Evolutionary conservation across 2,329 filamentous ascomycete genomes (phyloP).

Genomic region (Didymella segeticola): DNA sequence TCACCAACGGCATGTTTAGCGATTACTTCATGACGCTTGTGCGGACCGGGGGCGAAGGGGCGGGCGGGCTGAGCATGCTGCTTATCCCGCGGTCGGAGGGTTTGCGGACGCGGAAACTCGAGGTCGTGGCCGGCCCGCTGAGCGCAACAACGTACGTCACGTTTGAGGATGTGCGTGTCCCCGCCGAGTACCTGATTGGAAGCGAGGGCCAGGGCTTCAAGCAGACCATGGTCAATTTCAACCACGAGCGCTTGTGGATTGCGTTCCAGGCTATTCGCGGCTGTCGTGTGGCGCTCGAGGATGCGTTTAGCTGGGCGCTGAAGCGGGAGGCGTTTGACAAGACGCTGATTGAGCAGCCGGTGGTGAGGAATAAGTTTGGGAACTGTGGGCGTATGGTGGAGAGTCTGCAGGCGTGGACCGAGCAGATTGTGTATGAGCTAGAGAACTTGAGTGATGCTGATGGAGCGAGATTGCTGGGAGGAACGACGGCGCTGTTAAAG

Average conservation of each 20-base stretch:
- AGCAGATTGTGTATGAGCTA: conserved; percentile 39
- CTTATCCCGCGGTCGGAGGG: conserved; percentile 38
- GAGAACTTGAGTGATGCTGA: conserved; percentile 29
- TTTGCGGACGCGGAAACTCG: conserved; percentile 30
- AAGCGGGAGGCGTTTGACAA: conserved; percentile 44
- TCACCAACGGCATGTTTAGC: conserved; percentile 46
- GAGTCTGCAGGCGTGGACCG: conserved; percentile 37
- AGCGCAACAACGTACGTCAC: conserved; percentile 38
- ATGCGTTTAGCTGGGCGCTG: conserved; percentile 38
- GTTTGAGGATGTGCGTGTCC: conserved; percentile 44
- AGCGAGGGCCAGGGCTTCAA: conserved; percentile 39
- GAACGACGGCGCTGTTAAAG: conserved; percentile 35
- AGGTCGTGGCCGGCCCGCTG: conserved; percentile 33
- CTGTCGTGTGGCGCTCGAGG: conserved; percentile 36
- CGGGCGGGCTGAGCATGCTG: conserved; percentile 40
- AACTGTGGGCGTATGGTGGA: conserved; percentile 41
- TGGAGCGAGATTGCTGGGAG: conserved; percentile 29
- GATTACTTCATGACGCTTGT: conserved; percentile 46
- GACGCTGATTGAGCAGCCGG: conserved; percentile 41
- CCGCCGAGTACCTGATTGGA: conserved; percentile 38
- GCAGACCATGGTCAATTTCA: conserved; percentile 45
- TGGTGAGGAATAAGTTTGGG: conserved; percentile 42
- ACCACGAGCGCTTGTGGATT: conserved; percentile 45
- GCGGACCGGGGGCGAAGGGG: conserved; percentile 38
- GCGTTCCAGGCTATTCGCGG: conserved; percentile 39